Base-by-base conservation (phyloP, 2,329 filamentous ascomycete genomes). In the Capronia americana region DNA sequence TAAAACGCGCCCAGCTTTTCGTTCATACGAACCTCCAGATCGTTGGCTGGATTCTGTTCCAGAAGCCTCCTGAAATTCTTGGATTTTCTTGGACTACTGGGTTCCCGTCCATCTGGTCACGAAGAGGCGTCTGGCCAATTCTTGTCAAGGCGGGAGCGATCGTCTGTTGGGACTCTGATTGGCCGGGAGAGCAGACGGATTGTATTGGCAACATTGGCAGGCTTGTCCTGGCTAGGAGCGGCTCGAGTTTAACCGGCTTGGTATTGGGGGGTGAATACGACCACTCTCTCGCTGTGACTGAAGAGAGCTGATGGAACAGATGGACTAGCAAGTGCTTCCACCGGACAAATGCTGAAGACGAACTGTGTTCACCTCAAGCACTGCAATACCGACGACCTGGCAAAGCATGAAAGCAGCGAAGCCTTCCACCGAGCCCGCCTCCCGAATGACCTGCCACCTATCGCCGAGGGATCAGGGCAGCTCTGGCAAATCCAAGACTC, bases 191-290 rank as follows among this genome's bases (percentile, higher is more conserved):
- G 24, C 24, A 11, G 48, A 51, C 23, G 48, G 48, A 23, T 11
- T 23, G 48, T 51, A 26, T 51, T 51, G 48, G 48, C 48, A 51
- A 51, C 48, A 51, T 51, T 51, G 48, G 48, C 48, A 51, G 20
- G 20, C 48, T 51, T 51, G 24, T 51, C 48, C 48, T 24, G 48
- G 23, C 24, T 28, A 17, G 24, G 48, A 23, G 24, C 48, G 48
- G 48, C 48, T 28, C 20, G 12, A 26, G 48, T 51, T 51, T 7
- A 26, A 11, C 48, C 48, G 48, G 48, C 48, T 51, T 51, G 48
- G 48, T 51, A 24, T 26, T 28, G 48, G 7, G 48, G 7, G 3
- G 17, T 24, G 20, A 20, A 26, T 12, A 11, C 48, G 24, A 28
- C 8, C 48, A 26, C 20, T 10, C 10, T 14, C 14, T 12, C 20